phyloP scores from a whole-genome alignment of 2,329 filamentous ascomycete genomes.

The Neocatenulostroma microsporum region DNA sequence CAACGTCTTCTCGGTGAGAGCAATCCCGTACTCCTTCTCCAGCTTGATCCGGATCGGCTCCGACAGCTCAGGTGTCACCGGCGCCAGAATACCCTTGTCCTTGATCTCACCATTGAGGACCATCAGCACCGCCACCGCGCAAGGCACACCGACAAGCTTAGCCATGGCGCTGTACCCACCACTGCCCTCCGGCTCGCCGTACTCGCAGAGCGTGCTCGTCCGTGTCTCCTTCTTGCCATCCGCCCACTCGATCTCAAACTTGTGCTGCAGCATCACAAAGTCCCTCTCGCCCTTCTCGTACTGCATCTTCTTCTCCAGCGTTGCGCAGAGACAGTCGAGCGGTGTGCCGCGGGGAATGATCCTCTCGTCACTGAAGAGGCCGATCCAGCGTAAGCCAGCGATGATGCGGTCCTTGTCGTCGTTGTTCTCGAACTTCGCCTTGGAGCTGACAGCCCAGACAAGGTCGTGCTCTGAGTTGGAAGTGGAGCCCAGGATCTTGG shows the following conservation, averaged over 20 bases:
- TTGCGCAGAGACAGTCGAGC: conserved; percentile 83
- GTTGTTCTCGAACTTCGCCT: conserved; percentile 61
- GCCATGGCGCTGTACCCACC: conserved; percentile 70
- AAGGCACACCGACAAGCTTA: conserved; percentile 69
- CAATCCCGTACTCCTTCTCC: conserved; percentile 68
- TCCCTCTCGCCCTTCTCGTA: conserved; percentile 77
- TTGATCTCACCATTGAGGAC: conserved; percentile 32
- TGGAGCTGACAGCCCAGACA: conserved; percentile 62
- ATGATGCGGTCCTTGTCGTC: conserved; percentile 65
- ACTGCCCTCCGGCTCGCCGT: conserved; percentile 63
- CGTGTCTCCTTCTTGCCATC: conserved; percentile 69
- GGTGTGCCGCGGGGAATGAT: conserved; percentile 70
- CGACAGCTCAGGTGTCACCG: conserved; percentile 64
- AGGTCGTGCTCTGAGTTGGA: conserved; percentile 58
- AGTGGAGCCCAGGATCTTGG: conserved; percentile 63
- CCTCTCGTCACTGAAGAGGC: conserved; percentile 58
- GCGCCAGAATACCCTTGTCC: conserved; percentile 55
- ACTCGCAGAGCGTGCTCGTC: conserved; percentile 74
- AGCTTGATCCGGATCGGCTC: conserved; percentile 69
- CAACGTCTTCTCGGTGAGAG: conserved; percentile 61
- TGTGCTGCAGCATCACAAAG: conserved; percentile 70
- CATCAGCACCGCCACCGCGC: conserved; percentile 57
- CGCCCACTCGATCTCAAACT: conserved; percentile 75
- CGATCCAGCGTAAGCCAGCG: conserved; percentile 64
- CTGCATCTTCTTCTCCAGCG: conserved; percentile 85